Percentiles rank a stretch among this genome's conserved stretches.
Evolutionary conservation across 768 basidiomycete genomes (phyloP).

Genomic region (Suillus subalutaceus): DNA sequence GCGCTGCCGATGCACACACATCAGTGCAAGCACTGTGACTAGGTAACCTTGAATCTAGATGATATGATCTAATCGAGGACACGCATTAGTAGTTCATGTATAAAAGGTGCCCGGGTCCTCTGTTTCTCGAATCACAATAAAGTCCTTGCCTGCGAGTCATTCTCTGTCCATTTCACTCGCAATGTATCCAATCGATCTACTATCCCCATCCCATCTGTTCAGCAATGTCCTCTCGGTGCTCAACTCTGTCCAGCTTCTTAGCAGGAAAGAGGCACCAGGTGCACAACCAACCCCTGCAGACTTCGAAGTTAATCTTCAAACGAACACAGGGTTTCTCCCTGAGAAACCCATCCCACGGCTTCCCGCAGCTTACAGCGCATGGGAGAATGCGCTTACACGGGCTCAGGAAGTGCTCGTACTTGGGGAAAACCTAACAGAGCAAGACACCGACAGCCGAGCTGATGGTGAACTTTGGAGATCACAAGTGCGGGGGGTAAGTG

Average conservation of each 20-base stretch:
- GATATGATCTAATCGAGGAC: slow-evolving; percentile 30
- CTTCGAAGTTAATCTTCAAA: slow-evolving; percentile 52
- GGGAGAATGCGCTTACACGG: slow-evolving; percentile 68
- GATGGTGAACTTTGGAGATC: slow-evolving; percentile 72
- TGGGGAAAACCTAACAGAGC: slow-evolving; percentile 56
- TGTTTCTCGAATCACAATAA: background rate
- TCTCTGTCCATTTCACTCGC: slow-evolving; percentile 15
- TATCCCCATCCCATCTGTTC: slow-evolving; percentile 56
- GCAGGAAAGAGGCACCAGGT: slow-evolving; percentile 30
- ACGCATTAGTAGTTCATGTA: slow-evolving; percentile 35
- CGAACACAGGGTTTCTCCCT: slow-evolving; percentile 85
- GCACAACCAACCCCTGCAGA: slow-evolving; percentile 43
- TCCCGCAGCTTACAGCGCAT: slow-evolving; percentile 54
- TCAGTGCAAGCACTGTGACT: slow-evolving; percentile 36
- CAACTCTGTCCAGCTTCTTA: slow-evolving; percentile 43
- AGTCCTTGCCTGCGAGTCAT: slow-evolving; percentile 14
- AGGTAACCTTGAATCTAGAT: slow-evolving; percentile 34
- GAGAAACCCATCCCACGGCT: slow-evolving; percentile 60
- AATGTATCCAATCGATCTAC: slow-evolving; percentile 39
- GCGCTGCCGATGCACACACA: slow-evolving; percentile 23
- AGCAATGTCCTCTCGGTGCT: slow-evolving; percentile 49
- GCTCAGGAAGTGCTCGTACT: slow-evolving; percentile 58
- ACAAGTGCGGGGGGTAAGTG: slow-evolving; percentile 62
- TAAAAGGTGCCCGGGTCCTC: slow-evolving; percentile 26
- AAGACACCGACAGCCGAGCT: slow-evolving; percentile 48